Base-by-base conservation (phyloP, 2,329 filamentous ascomycete genomes). In the Paecilomyces fulvus region DNA sequence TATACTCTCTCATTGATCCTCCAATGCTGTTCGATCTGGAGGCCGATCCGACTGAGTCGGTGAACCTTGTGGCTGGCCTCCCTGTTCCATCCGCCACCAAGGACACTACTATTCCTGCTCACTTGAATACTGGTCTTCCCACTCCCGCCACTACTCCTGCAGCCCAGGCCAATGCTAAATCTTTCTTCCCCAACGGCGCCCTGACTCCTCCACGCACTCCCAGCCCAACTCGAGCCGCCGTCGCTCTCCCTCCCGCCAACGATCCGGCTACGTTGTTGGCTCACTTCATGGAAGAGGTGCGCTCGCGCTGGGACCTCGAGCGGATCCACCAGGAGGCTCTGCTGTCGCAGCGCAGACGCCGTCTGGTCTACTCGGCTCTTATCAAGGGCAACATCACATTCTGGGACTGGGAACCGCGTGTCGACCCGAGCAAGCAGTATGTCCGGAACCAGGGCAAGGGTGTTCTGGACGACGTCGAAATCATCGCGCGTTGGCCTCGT, bases 1-100 rank as follows among this genome's bases (percentile, higher is more conserved):
- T 94, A 61, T 90, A 83, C 60, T 96, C 90, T 66, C 85, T 91
- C 6, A 86, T 86, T 21, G 92, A 96, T 68, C 86, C 88, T 30
- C 86, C 89, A 30, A 90, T 94, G 75, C 82, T 96, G 11, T 96
- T 85, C 79, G 88, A 96, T 73, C 79, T 96, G 6, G 78, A 79
- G 49, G 73, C 77, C 20, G 92, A 96, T 66, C 90, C 90, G 0
- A 75, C 84, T 31, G 90, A 96, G 75, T 73, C 90, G n/a, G 76
- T 80, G 61, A 92, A 95, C 71, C 76, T 95, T 51, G 72, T 67
- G 2, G 70, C 71, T 3, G 70, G 70, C 1, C 60, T 74, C 12
- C 54, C 65, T 1, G 59, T 67, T 4, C 65, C 64, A n/a, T 55
- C 58, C 30, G 57, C 58, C 54, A 83, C 76, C 20, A 70, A 65